Evolutionary conservation across 2,329 filamentous ascomycete species (phyloP).

Genomic region (Chaetomium strumarium): DNA sequence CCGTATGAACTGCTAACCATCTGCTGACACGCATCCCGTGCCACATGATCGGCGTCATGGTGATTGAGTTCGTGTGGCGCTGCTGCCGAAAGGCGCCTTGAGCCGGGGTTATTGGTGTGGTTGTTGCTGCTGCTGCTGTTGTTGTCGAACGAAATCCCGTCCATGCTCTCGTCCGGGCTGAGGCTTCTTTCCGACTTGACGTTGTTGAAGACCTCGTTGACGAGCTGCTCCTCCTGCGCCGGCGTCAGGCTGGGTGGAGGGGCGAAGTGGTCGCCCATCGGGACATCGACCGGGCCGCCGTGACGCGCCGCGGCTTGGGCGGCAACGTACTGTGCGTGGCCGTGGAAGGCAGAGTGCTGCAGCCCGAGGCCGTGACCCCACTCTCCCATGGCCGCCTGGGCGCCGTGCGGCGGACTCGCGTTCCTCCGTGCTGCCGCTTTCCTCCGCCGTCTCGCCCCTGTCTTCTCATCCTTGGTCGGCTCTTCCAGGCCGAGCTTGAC

Average conservation of each 20-base stretch:
- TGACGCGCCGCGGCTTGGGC: conserved; percentile 11
- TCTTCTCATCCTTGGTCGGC: conserved; percentile 36
- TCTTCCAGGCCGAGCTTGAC: conserved; percentile 44
- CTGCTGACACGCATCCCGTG: conserved; percentile 35
- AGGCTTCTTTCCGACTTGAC: conserved; percentile 19
- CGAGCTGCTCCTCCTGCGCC: conserved; percentile 31
- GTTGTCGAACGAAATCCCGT: conserved; percentile 16
- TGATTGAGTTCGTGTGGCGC: conserved; percentile 15
- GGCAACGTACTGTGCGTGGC: conserved; percentile 20
- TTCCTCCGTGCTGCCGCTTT: conserved; percentile 25
- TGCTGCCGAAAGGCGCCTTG: background rate
- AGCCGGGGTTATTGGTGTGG: background rate
- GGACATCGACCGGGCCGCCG: conserved; percentile 12
- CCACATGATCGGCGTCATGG: conserved; percentile 31
- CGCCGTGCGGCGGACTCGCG: conserved; percentile 14
- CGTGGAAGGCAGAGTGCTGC: conserved; percentile 20
- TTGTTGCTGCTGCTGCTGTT: background rate
- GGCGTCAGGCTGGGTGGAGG: conserved; percentile 25
- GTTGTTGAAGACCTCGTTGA: conserved; percentile 27
- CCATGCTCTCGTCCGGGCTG: conserved; percentile 21
- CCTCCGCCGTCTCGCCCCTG: conserved; percentile 39
- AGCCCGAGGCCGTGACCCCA: conserved; percentile 25
- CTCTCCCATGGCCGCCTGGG: conserved; percentile 19
- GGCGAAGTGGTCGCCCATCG: conserved; percentile 19
- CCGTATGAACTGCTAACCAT: conserved; percentile 19